Evolutionary conservation across 2,329 filamentous ascomycete genomes (phyloP).

Genomic region (Pyrenochaeta sp.): DNA sequence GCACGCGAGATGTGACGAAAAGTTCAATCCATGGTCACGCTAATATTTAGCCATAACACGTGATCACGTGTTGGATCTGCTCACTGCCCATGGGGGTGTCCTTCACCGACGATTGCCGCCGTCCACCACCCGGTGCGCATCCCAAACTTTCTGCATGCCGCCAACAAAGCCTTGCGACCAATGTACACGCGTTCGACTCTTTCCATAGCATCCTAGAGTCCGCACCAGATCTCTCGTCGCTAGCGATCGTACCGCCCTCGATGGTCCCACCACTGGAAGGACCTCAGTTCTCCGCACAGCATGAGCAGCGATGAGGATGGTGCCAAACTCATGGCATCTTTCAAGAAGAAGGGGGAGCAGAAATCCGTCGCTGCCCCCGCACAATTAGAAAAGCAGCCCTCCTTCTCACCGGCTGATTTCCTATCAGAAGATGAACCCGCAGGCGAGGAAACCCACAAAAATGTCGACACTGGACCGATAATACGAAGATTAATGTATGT

Average conservation of each 20-base stretch:
- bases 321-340: slow-evolving; percentile 38
- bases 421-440: slow-evolving; percentile 24
- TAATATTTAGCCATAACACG: slow-evolving; percentile 6
- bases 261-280: not conserved
- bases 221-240: not conserved
- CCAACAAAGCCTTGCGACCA: not conserved
- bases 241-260: not conserved
- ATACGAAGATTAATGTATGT: slow-evolving; percentile 33
- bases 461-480: not conserved
- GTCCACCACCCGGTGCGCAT: not conserved
- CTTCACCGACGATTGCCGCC: not conserved
- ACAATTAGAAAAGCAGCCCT: slow-evolving; percentile 3
- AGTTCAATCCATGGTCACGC: slow-evolving; percentile 10
- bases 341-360: slow-evolving; percentile 22
- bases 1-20: slow-evolving; percentile 5
- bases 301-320: slow-evolving; percentile 41
- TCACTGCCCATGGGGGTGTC: not conserved
- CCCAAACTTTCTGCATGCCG: not conserved
- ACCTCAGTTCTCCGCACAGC: not conserved
- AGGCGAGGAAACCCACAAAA: slow-evolving; percentile 1
- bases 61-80: slow-evolving; percentile 17
- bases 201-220: not conserved
- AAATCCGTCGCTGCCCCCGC: slow-evolving; percentile 1
- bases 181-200: not conserved
- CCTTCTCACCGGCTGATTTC: slow-evolving; percentile 21